Percentiles rank a stretch among this genome's conserved stretches.
Evolutionary conservation across 2,329 filamentous ascomycete genomes (phyloP).

Genomic region (Coleophoma crateriformis): DNA sequence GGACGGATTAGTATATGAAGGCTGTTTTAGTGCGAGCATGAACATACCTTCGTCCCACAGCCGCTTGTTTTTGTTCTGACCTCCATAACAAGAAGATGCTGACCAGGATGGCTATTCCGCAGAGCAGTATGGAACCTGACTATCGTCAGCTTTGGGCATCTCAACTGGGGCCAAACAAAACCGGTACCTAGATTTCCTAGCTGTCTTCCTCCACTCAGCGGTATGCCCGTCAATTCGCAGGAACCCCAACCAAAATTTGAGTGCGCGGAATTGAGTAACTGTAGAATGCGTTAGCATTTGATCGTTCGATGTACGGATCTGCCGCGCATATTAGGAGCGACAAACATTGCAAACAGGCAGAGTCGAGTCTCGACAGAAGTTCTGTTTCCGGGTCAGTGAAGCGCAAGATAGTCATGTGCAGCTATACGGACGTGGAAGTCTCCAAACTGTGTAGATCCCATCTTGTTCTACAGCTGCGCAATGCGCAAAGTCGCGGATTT

Average conservation of each 20-base stretch:
- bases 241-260: conserved; percentile 39
- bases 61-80: conserved; percentile 86
- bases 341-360: conserved; percentile 80
- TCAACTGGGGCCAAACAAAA: background rate
- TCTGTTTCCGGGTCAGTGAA: conserved; percentile 36
- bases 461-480: conserved; percentile 18
- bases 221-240: conserved; percentile 72
- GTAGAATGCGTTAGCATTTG: conserved; percentile 48
- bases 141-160: conserved; percentile 22
- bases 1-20: conserved; percentile 16
- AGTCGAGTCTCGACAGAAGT: conserved; percentile 80
- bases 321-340: conserved; percentile 17
- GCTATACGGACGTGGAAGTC: conserved; percentile 43
- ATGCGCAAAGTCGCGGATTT: no score
- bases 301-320: conserved; percentile 2
- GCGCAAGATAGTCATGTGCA: background rate
- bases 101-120: conserved; percentile 67
- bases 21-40: background rate
- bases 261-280: conserved; percentile 15
- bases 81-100: conserved; percentile 65
- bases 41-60: conserved; percentile 79
- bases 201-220: conserved; percentile 56
- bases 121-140: conserved; percentile 80
- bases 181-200: conserved; percentile 75
- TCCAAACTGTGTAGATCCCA: conserved; percentile 50